A percentile compares a stretch with the other conserved stretches of the same genome.
These are phyloP conservation scores for Cadophora gregata DNA, from an alignment of 2,329 filamentous ascomycete genomes.

Conservation along the genomic window DNA sequence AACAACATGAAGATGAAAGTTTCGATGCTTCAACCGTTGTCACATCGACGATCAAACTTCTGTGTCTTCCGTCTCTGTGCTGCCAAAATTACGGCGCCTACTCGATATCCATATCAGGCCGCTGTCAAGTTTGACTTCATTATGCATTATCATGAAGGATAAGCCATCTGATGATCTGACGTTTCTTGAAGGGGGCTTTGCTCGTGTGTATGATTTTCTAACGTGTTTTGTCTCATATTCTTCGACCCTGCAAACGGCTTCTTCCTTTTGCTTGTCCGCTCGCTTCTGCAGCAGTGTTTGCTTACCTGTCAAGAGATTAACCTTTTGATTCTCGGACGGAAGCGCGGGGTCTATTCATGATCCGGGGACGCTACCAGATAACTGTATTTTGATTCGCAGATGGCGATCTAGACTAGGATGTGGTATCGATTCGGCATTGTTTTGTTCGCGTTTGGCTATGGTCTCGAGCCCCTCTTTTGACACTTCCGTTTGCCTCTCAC, in stretches of 20 bases:
- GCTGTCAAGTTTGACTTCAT: background rate
- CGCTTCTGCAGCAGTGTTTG: too few relatives aligned
- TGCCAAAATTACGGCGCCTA: background rate
- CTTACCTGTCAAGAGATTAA: conserved; percentile 3
- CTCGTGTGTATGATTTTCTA: background rate
- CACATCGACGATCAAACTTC: background rate
- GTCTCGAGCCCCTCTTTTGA: conserved; percentile 8
- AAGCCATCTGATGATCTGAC: conserved; percentile 7
- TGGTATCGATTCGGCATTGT: background rate
- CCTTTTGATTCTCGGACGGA: background rate
- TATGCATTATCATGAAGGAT: background rate
- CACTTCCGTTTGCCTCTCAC: background rate
- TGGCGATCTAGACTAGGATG: background rate
- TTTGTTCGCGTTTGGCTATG: conserved; percentile 14
- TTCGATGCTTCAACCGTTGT: background rate
- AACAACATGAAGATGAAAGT: background rate
- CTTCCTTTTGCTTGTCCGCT: background rate
- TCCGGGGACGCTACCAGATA: background rate
- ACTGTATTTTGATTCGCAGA: background rate
- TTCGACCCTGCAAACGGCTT: background rate
- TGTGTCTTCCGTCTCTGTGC: background rate
- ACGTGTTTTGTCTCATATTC: conserved; percentile 6
- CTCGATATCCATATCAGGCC: background rate
- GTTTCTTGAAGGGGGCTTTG: background rate
- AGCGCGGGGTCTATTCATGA: background rate